Evolutionary conservation across 2,329 filamentous ascomycete species (phyloP).

Genomic region (Neodidymelliopsis sp.): DNA sequence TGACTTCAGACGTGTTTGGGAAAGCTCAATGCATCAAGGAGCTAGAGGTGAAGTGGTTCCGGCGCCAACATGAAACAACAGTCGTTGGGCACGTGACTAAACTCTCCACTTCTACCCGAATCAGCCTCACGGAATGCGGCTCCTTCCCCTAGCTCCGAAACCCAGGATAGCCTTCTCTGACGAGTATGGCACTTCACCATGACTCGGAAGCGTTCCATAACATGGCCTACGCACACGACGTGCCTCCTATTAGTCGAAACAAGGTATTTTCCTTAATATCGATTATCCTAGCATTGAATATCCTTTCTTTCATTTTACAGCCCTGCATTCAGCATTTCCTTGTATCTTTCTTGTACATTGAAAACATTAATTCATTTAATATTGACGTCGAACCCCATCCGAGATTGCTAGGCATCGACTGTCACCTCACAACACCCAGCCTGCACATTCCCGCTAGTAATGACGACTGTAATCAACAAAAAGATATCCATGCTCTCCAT

Average conservation of each 20-base stretch:
- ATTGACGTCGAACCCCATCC: neutral
- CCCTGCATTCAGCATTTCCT: neutral
- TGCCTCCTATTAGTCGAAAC: conserved; percentile 11
- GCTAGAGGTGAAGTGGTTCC: conserved; percentile 10
- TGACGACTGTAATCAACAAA: conserved; percentile 13
- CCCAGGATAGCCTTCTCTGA: no score
- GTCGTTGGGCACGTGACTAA: conserved; percentile 7
- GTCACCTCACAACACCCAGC: neutral
- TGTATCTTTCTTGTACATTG: neutral
- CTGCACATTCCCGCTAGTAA: neutral
- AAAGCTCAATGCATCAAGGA: conserved; percentile 10
- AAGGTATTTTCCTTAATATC: neutral
- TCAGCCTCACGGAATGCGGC: conserved; percentile 9
- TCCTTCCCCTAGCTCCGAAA: conserved; percentile 10
- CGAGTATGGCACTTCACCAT: conserved; percentile 11
- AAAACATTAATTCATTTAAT: conserved; percentile 9
- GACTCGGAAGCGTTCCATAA: conserved; percentile 15
- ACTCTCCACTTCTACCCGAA: conserved; percentile 9
- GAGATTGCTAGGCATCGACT: no score
- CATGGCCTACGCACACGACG: conserved; percentile 7
- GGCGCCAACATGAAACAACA: conserved; percentile 13
- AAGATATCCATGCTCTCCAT: conserved; percentile 23
- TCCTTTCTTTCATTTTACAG: neutral
- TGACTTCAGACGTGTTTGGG: conserved; percentile 6
- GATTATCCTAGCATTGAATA: neutral